phyloP scores from a whole-genome alignment of 208 protist species.

The Polymyxa betae region DNA sequence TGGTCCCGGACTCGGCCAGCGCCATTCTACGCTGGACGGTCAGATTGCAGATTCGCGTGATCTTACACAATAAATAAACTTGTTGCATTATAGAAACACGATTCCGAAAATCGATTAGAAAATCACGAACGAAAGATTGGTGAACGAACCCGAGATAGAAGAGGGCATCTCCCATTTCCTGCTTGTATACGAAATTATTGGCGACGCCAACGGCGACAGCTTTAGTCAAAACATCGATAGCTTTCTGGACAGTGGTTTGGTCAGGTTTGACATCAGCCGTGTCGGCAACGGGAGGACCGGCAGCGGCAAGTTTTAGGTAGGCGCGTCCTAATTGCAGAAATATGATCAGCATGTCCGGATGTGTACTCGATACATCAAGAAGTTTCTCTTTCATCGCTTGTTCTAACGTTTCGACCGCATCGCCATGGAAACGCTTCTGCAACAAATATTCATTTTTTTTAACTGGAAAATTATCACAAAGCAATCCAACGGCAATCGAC shows the following conservation, averaged over 20 bases:
- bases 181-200: slow-evolving; percentile 23
- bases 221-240: neutral
- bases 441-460: too few species aligned
- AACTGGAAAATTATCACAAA: too few species aligned
- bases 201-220: slow-evolving; percentile 31
- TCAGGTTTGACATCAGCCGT: neutral
- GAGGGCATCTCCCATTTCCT: slow-evolving; percentile 38
- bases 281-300: neutral
- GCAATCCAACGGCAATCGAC: too few species aligned
- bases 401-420: slow-evolving; percentile 12
- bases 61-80: too few species aligned
- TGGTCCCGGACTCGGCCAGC: neutral
- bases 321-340: slow-evolving; percentile 23
- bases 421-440: slow-evolving; percentile 38
- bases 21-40: too few species aligned
- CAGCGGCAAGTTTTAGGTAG: neutral
- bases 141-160: slow-evolving; percentile 4
- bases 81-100: too few species aligned
- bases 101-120: too few species aligned
- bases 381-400: neutral
- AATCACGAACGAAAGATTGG: neutral
- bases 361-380: neutral
- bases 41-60: too few species aligned
- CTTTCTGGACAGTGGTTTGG: neutral
- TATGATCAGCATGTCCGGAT: slow-evolving; percentile 37